A percentile compares a stretch with the other conserved stretches of the same genome.
These are phyloP conservation scores for Solanum ahanhuiri DNA, from an alignment of 257 asterid species.

Conservation along the genomic window DNA sequence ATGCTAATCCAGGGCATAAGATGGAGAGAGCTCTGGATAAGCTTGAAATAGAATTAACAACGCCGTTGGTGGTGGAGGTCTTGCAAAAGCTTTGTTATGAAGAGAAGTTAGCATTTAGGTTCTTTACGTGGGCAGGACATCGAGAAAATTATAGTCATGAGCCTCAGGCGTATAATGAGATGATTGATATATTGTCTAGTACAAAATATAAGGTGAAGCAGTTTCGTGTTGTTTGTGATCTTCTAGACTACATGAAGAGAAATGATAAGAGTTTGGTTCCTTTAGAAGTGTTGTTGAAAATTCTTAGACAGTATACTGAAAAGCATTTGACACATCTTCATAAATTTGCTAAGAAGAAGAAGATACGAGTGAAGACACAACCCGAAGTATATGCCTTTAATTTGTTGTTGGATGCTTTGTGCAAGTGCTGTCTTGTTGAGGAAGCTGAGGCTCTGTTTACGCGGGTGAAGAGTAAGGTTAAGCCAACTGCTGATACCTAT, in stretches of 20 bases:
- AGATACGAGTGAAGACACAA: slow-evolving; percentile 79
- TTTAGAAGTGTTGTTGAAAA: slow-evolving; percentile 45
- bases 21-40: slow-evolving; percentile 77
- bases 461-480: slow-evolving; percentile 52
- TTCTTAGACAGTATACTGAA: slow-evolving; percentile 62
- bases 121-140: slow-evolving; percentile 77
- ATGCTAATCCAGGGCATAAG: slow-evolving; percentile 52
- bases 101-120: slow-evolving; percentile 78
- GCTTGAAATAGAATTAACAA: slow-evolving; percentile 40
- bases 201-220: slow-evolving; percentile 86
- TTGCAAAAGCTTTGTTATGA: slow-evolving; percentile 56
- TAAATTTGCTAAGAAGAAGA: slow-evolving; percentile 79
- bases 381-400: slow-evolving; percentile 82
- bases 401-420: slow-evolving; percentile 71
- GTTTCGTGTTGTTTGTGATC: slow-evolving; percentile 74
- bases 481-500: slow-evolving; percentile 67
- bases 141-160: slow-evolving; percentile 63
- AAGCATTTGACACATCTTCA: slow-evolving; percentile 80
- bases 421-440: slow-evolving; percentile 83
- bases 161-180: slow-evolving; percentile 57
- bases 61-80: slow-evolving; percentile 62
- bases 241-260: slow-evolving; percentile 82
- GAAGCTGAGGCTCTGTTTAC: slow-evolving; percentile 65
- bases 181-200: slow-evolving; percentile 77
- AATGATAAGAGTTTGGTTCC: slow-evolving; percentile 50